Base-by-base conservation (phyloP, 306 rosid genomes). In the Albizia julibrissin region DNA sequence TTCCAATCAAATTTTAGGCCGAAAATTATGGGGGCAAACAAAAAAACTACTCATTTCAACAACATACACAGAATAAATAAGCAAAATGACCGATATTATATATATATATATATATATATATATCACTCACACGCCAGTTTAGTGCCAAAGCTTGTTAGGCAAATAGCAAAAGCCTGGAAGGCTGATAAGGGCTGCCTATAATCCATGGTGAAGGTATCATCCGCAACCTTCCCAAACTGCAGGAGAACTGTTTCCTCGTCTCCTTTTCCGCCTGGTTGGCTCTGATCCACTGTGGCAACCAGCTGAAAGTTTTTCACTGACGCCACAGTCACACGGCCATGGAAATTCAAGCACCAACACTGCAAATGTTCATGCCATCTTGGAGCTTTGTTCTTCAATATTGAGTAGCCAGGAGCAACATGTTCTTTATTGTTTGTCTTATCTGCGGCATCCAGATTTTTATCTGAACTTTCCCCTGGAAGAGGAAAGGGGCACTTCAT, bases 341-440 rank as follows among this genome's bases (percentile, higher is more conserved):
- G 99, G 84, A 96, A 96, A 88, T 96, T 96, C 88, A 96, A 90
- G 85, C 99, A 96, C 99, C 99, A 93, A 84, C 99, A 96, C 74
- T 92, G 98, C 84, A 93, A 86, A 90, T 91, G 92, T 61, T 93
- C 97, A 8, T 96, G 98, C 99, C 99, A 96, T 79, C 99, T 90
- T 27, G 98, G 99, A 76, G 98, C 98, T 87, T 96, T 96, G 85
- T 96, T 96, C 80, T 89, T 92, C 91, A 96, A 91, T 73, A 88
- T 64, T 27, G 98, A 87, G 87, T 50, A 75, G 62, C 88, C 94
- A 40, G 90, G 59, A 62, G 88, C 40, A 13, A 81, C 42, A 26
- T 50, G 68, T 40, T 90, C 92, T 16, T 84, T 84, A 67, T 72
- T 65, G 75, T 85, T 85, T 79, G 37, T 82, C 78, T 81, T 87